phyloP scores from a whole-genome alignment of 2,329 filamentous ascomycete species.

The Beauveria sp. region DNA sequence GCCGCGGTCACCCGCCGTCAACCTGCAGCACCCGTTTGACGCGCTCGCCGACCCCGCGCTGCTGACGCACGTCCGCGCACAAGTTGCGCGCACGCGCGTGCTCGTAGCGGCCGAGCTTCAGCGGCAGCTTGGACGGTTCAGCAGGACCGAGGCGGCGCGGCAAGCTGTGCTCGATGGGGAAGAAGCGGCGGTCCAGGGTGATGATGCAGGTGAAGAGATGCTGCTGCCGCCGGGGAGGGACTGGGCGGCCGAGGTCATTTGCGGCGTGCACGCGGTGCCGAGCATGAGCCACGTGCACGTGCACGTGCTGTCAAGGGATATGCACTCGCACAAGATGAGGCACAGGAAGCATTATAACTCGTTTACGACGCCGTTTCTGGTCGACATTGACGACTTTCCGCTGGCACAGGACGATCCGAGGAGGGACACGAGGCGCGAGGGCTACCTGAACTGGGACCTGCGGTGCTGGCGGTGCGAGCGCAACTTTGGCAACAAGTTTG shows the following conservation, averaged over 20 bases:
- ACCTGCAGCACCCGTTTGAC: conserved; percentile 64
- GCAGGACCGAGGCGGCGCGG: conserved; percentile 54
- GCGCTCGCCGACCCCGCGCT: conserved; percentile 67
- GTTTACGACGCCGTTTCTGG: conserved; percentile 79
- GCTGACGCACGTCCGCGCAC: conserved; percentile 52
- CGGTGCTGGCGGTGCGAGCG: conserved; percentile 77
- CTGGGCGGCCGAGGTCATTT: conserved; percentile 66
- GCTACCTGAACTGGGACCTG: conserved; percentile 59
- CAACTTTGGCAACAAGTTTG: conserved; percentile 68
- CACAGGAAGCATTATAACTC: conserved; percentile 88
- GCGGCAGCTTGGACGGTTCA: conserved; percentile 57
- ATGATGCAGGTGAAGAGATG: background rate
- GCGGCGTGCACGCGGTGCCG: conserved; percentile 79
- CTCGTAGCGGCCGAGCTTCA: conserved; percentile 70
- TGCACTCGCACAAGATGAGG: conserved; percentile 63
- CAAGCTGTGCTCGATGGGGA: conserved; percentile 59
- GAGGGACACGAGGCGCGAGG: conserved; percentile 45
- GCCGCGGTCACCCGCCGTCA: conserved; percentile 57
- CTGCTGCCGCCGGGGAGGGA: conserved; percentile 63
- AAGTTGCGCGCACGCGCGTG: conserved; percentile 51
- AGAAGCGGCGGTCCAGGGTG: conserved; percentile 18
- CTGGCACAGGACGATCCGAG: conserved; percentile 57
- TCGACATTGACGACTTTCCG: conserved; percentile 73
- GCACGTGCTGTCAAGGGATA: conserved; percentile 77
- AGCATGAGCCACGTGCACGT: conserved; percentile 91